Base-by-base conservation (phyloP, 23 red algal genomes). In the Gracilaria vermiculophylla region DNA sequence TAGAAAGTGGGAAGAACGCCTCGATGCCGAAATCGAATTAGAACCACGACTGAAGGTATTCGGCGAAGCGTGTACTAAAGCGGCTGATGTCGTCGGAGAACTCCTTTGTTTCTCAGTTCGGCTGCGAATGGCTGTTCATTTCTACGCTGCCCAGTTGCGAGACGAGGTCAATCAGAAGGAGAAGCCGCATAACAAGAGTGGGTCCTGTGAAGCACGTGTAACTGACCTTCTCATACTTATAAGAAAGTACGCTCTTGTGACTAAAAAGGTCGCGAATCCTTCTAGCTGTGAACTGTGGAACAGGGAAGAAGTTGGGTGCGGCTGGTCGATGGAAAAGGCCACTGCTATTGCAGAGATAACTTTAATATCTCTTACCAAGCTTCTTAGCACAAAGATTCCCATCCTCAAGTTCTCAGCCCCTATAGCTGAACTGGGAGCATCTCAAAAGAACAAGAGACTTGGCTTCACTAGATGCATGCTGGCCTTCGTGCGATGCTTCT, bases 381-480 rank as follows among this genome's bases (percentile, higher is more conserved):
- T 91, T 65, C 53, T 81, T 53, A 91, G 53, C 51, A 91, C 55
- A 16, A 91, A 72, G 74, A 91, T 81, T 48, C 75, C 87, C n/a
- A 43, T 81, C 17, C 75, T 75, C 19, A 80, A 71, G 21, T 91
- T 62, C 29, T 66, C 87, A 56, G 33, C 87, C 32, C 44, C 87
- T n/a, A 50, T 66, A 31, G 33, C 66, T 13, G 74, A 80, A 57
- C 35, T 91, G 1, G 57, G 75, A 20, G 75, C 74, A 41, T 91
- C 87, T 9, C 75, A 91, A 33, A 91, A 91, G 76, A 91, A 91
- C 76, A 53, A 72, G 31, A 71, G 87, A 48, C 87, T 91, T 73
- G 87, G 56, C 9, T 91, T 91, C 53, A 81, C 87, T 11, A 53
- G 87, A 67, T 80, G 75, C 58, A 91, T 91, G 73, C 75, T 91